Percentiles rank a stretch among this genome's conserved stretches.
phyloP scores from a whole-genome alignment of 768 basidiomycete genomes.

The Suillus paluster region DNA sequence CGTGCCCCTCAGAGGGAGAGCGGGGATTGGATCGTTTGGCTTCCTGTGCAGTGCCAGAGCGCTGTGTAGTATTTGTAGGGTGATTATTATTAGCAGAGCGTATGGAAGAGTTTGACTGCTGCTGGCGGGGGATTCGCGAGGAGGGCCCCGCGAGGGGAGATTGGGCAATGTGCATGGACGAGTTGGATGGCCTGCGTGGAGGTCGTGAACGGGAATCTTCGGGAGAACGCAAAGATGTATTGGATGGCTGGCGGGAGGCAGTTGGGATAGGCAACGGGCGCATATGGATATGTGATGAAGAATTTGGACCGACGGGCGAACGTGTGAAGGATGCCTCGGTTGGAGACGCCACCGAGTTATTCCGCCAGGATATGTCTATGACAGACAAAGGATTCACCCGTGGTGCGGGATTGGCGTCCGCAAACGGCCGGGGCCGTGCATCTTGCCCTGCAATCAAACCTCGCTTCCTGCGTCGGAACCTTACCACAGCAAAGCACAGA shows the following conservation, averaged over 20 bases:
- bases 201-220: constrained; percentile 3
- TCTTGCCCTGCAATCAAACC: constrained; percentile 24
- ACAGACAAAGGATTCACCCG: constrained; percentile 5
- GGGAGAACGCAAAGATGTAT: constrained; percentile 8
- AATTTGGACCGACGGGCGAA: neutral
- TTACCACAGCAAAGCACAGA: constrained; percentile 21
- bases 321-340: constrained; percentile 5
- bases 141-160: neutral
- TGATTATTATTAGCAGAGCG: neutral
- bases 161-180: neutral
- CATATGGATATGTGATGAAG: neutral
- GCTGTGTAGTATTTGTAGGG: neutral
- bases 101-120: constrained; percentile 10
- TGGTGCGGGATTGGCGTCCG: constrained; percentile 15
- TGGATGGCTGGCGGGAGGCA: constrained; percentile 8
- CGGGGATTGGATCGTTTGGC: neutral
- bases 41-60: neutral
- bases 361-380: constrained; percentile 10
- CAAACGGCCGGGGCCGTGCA: constrained; percentile 30
- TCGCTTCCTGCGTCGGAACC: constrained; percentile 19
- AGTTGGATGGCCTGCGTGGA: constrained; percentile 2
- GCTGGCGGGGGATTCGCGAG: neutral
- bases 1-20: constrained; percentile 15
- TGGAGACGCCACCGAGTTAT: constrained; percentile 3
- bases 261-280: constrained; percentile 2